Percentiles rank a stretch among this genome's conserved stretches.
Evolutionary conservation across 306 rosid genomes (phyloP).

Genomic region (Vigna reflexopilosa): DNA sequence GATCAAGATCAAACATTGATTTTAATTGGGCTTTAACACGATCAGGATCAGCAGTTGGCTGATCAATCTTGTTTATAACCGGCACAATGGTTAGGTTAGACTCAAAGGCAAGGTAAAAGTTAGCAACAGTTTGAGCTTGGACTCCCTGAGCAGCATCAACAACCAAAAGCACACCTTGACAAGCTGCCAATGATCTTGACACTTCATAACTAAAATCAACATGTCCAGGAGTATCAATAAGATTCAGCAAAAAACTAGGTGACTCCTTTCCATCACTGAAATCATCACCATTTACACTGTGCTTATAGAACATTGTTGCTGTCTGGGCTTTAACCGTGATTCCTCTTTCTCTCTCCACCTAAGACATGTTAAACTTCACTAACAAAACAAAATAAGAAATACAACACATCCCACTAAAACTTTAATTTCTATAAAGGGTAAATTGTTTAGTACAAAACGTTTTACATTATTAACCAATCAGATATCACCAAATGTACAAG

Average conservation of each 20-base stretch:
- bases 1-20: constrained; percentile 89
- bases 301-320: constrained; percentile 88
- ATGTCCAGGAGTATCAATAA: constrained; percentile 30
- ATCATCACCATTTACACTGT: constrained; percentile 40
- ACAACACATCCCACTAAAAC: background rate
- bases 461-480: background rate
- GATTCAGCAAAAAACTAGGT: constrained; percentile 30
- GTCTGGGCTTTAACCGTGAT: constrained; percentile 97
- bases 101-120: constrained; percentile 28
- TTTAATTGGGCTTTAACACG: constrained; percentile 83
- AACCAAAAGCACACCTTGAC: constrained; percentile 28
- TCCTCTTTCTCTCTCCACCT: constrained; percentile 73
- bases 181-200: constrained; percentile 26
- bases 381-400: constrained; percentile 34
- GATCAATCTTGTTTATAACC: constrained; percentile 22
- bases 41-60: constrained; percentile 58
- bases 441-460: background rate
- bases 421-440: background rate
- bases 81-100: constrained; percentile 22
- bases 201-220: constrained; percentile 27
- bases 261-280: constrained; percentile 46
- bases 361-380: constrained; percentile 43
- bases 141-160: constrained; percentile 31
- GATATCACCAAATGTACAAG: background rate
- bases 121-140: constrained; percentile 26